These are phyloP conservation scores for Serendipita indica DNA, from an alignment of 768 basidiomycete species.

Conservation along the genomic window DNA sequence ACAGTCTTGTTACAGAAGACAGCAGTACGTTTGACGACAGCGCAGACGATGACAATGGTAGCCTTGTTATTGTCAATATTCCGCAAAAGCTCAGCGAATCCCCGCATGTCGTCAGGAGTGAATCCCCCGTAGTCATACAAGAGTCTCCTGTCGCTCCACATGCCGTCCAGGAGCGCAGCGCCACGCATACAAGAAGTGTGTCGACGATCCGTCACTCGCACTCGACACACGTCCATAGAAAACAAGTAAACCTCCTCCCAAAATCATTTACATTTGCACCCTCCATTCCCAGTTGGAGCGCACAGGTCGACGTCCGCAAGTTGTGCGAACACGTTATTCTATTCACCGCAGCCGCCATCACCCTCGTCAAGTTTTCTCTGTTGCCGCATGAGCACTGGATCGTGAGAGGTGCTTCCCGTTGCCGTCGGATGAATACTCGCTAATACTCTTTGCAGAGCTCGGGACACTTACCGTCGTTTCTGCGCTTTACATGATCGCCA, in stretches of 20 bases:
- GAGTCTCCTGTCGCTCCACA: neutral
- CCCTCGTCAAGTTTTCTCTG: neutral
- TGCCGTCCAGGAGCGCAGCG: too few relatives aligned
- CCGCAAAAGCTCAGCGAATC: slow-evolving; percentile 32
- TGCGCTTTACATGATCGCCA: slow-evolving; percentile 4
- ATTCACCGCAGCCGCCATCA: neutral
- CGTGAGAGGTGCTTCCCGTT: neutral
- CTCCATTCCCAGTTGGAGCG: neutral
- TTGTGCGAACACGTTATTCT: slow-evolving; percentile 5
- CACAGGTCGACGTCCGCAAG: slow-evolving; percentile 4
- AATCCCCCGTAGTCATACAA: slow-evolving; percentile 15
- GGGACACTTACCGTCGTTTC: slow-evolving; percentile 9
- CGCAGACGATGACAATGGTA: slow-evolving; percentile 7
- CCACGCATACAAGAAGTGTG: slow-evolving; percentile 4
- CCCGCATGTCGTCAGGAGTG: slow-evolving; percentile 28
- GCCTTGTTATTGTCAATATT: slow-evolving; percentile 8
- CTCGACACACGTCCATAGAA: neutral
- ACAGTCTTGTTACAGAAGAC: slow-evolving; percentile 2
- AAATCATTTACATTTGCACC: neutral
- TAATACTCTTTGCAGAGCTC: neutral
- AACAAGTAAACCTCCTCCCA: neutral
- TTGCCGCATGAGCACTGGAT: neutral
- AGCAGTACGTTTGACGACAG: slow-evolving; percentile 21
- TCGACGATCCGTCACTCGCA: neutral
- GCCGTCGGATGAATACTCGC: neutral